Conservation (phyloP, 2,329 filamentous ascomycete genomes). For the Colletotrichum truncatum region DNA sequence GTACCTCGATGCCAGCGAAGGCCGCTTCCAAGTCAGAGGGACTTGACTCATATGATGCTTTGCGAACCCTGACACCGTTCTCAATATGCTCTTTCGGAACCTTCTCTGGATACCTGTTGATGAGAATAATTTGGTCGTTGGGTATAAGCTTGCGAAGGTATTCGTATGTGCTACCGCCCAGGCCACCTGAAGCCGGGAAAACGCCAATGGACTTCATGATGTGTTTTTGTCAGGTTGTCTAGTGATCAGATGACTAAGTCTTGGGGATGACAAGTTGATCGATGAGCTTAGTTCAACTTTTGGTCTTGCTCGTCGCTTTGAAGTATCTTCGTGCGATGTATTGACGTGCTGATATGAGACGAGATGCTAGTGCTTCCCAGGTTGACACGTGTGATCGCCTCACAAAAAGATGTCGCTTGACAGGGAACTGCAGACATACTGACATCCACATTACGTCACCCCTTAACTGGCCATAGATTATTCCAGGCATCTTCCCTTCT, state of each 20-base stretch:
- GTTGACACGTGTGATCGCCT: conserved; percentile 18
- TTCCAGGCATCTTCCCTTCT: conserved; percentile 17
- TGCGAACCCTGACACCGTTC: conserved; percentile 57
- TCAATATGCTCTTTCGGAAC: conserved; percentile 46
- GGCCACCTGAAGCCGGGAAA: conserved; percentile 61
- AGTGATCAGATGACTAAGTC: background rate
- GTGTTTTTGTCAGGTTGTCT: background rate
- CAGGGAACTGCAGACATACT: conserved; percentile 8
- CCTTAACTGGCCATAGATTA: background rate
- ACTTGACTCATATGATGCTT: conserved; percentile 59
- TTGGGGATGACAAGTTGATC: background rate
- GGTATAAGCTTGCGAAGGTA: conserved; percentile 56
- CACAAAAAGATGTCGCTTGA: conserved; percentile 15
- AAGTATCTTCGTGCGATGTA: background rate
- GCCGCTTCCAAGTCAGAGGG: conserved; percentile 46
- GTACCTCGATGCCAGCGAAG: background rate
- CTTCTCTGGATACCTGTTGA: conserved; percentile 55
- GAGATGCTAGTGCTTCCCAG: background rate
- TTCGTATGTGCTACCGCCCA: conserved; percentile 59
- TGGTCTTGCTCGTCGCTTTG: background rate
- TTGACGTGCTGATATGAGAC: background rate
- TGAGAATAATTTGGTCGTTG: conserved; percentile 55
- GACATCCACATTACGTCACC: conserved; percentile 27
- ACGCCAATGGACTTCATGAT: conserved; percentile 52
- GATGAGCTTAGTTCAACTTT: background rate